Percentiles rank a stretch among this genome's conserved stretches.
Conservation (phyloP, 2,329 filamentous ascomycete species). For the Aspergillus quadrilineatus region DNA sequence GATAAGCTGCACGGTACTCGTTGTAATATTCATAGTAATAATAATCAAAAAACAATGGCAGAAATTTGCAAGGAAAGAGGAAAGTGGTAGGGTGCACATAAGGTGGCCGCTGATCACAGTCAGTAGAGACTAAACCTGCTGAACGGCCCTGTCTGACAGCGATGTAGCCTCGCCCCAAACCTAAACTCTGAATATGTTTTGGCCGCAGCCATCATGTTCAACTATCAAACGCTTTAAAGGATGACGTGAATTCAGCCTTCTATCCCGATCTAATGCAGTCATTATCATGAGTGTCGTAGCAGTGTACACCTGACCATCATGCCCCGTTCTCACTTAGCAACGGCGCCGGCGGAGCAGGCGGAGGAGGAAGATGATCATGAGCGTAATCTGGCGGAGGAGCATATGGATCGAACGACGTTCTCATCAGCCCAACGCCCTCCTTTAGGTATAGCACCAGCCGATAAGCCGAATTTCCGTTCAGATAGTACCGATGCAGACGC, state of each 20-base stretch:
- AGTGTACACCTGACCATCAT: neutral
- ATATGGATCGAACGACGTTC: constrained; percentile 38
- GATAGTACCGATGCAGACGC: constrained; percentile 88
- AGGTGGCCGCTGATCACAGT: no score
- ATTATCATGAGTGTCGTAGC: constrained; percentile 8
- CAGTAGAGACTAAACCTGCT: no score
- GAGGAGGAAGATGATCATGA: constrained; percentile 5
- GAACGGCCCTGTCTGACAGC: neutral
- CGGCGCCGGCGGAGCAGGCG: constrained; percentile 18
- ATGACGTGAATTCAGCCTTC: constrained; percentile 11
- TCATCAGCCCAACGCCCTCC: constrained; percentile 51
- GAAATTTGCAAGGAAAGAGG: no score
- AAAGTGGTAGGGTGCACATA: no score
- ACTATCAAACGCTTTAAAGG: no score
- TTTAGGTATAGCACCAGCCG: constrained; percentile 80
- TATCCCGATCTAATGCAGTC: constrained; percentile 5
- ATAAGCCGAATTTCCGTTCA: constrained; percentile 95
- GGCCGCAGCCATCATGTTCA: neutral
- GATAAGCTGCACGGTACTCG: no score
- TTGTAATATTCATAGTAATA: no score
- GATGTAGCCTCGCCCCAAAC: neutral
- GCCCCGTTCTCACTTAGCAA: constrained; percentile 27
- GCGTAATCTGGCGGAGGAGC: constrained; percentile 14
- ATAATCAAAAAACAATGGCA: no score
- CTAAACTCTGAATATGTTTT: neutral